Conservation (phyloP, 805 yeast genomes). For the Clavispora fructus region DNA sequence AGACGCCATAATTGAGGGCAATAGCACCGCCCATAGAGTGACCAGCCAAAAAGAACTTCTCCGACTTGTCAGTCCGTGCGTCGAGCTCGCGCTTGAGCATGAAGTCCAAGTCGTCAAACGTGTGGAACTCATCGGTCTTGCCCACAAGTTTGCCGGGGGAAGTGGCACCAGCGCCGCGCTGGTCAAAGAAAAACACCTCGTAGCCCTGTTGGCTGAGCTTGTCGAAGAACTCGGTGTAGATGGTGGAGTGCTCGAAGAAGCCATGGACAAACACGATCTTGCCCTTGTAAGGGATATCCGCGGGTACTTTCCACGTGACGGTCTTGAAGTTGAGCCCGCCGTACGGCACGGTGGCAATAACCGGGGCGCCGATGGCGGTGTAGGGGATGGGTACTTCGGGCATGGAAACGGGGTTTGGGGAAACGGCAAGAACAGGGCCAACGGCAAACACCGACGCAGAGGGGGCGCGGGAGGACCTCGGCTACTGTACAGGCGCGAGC, state of each 20-base stretch:
- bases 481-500: background rate
- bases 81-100: constrained; percentile 44
- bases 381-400: constrained; percentile 24
- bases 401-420: background rate
- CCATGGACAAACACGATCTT: constrained; percentile 65
- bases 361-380: constrained; percentile 27
- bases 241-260: constrained; percentile 52
- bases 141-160: constrained; percentile 52
- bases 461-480: too few species aligned
- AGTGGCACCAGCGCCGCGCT: constrained; percentile 71
- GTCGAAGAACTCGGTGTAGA: constrained; percentile 53
- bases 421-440: background rate
- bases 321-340: constrained; percentile 39
- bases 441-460: too few species aligned
- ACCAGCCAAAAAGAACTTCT: constrained; percentile 52
- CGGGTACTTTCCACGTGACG: constrained; percentile 37
- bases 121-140: constrained; percentile 49
- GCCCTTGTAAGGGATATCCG: constrained; percentile 37
- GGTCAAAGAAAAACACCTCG: constrained; percentile 66
- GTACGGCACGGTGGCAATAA: constrained; percentile 23
- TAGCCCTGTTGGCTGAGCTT: constrained; percentile 47
- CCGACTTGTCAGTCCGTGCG: constrained; percentile 21
- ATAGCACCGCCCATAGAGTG: constrained; percentile 86
- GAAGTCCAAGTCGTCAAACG: constrained; percentile 55
- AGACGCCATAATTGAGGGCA: constrained; percentile 53